phyloP scores from a whole-genome alignment of 1,139 yeast genomes.

The Pichia sp. region DNA sequence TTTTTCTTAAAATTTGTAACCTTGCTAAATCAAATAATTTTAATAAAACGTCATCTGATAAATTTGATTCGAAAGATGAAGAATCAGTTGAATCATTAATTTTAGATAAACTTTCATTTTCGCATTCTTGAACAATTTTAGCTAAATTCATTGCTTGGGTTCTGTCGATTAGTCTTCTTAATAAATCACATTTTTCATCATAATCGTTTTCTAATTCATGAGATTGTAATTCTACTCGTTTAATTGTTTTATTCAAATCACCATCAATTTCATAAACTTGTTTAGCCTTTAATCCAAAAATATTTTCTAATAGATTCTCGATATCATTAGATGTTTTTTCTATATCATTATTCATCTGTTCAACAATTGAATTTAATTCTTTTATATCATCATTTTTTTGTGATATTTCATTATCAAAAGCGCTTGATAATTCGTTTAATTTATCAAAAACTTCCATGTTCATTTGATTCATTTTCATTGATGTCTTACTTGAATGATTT shows the following conservation, averaged over 20 bases:
- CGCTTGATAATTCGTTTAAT: conserved; percentile 47
- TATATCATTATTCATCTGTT: conserved; percentile 28
- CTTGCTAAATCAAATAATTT: conserved; percentile 33
- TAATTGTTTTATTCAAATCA: neutral
- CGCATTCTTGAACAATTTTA: conserved; percentile 39
- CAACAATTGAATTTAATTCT: conserved; percentile 25
- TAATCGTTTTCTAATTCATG: conserved; percentile 37
- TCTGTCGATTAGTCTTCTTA: conserved; percentile 43
- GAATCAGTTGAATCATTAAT: conserved; percentile 17
- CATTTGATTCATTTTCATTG: conserved; percentile 41
- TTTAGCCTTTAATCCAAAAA: conserved; percentile 5
- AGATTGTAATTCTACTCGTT: conserved; percentile 19
- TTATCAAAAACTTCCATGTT: conserved; percentile 39
- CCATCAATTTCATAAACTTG: neutral
- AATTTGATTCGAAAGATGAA: neutral
- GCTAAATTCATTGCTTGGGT: conserved; percentile 52
- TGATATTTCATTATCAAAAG: conserved; percentile 46
- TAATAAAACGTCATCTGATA: neutral
- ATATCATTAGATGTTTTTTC: conserved; percentile 20
- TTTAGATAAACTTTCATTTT: conserved; percentile 25
- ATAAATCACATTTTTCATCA: conserved; percentile 30
- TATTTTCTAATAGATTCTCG: conserved; percentile 13
- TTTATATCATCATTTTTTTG: conserved; percentile 40
- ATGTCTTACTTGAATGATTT: conserved; percentile 9
- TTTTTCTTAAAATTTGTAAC: conserved; percentile 43